Percentiles rank a stretch among this genome's conserved stretches.
Conservation (phyloP, 352 stramenopile genomes). For the Pseudoperonospora humuli region DNA sequence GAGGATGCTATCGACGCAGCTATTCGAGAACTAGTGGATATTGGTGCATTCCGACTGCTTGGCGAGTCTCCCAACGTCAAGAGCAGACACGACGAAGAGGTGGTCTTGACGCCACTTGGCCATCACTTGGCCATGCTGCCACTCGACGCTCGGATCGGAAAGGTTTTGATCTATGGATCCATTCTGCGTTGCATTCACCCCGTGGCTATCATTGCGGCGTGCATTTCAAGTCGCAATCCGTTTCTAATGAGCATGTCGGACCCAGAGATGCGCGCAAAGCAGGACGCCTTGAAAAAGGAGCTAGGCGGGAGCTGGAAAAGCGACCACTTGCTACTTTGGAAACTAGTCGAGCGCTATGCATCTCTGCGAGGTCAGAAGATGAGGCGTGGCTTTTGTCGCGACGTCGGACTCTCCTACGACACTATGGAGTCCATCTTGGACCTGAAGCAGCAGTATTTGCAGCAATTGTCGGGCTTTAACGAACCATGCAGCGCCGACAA, state of each 20-base stretch:
- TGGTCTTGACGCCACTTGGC: conserved; percentile 90
- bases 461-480: conserved; percentile 80
- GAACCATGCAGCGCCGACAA: conserved; percentile 27
- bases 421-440: conserved; percentile 90
- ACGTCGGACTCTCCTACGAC: conserved; percentile 73
- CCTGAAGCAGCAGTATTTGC: conserved; percentile 80
- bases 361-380: conserved; percentile 38
- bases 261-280: conserved; percentile 40
- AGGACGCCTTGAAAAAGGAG: conserved; percentile 63
- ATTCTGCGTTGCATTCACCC: conserved; percentile 81
- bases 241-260: conserved; percentile 73
- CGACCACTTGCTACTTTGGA: conserved; percentile 70
- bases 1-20: conserved; percentile 87
- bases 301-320: conserved; percentile 57
- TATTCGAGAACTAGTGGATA: conserved; percentile 78
- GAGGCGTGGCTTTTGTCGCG: conserved; percentile 57
- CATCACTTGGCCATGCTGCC: conserved; percentile 76
- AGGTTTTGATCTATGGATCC: conserved; percentile 83
- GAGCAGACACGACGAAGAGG: conserved; percentile 35
- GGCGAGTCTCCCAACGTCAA: conserved; percentile 6
- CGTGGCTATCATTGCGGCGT: conserved; percentile 75
- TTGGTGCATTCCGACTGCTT: conserved; percentile 73
- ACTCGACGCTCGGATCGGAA: conserved; percentile 80
- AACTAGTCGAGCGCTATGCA: conserved; percentile 73
- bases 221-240: conserved; percentile 70